Conservation (phyloP, 805 yeast species). For the Wickerhamomyces bisporus region DNA sequence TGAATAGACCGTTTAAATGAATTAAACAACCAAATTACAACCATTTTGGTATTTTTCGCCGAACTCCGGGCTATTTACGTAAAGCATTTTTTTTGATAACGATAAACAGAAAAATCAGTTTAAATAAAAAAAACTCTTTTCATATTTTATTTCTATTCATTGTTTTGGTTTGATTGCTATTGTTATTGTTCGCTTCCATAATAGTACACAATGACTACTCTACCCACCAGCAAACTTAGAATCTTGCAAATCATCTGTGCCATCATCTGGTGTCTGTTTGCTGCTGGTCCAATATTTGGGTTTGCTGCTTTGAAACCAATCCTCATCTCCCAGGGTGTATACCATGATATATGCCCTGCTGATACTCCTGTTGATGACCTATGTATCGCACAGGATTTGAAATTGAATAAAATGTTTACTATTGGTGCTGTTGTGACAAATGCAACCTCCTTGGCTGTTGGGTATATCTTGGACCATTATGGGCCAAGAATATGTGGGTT, state of each 20-base stretch:
- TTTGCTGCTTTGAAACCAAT: conserved; percentile 93
- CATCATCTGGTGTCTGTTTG: conserved; percentile 77
- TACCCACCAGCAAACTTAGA: conserved; percentile 4
- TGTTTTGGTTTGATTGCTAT: too few relatives aligned
- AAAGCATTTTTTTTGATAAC: too few relatives aligned
- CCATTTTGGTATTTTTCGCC: too few relatives aligned
- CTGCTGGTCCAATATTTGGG: conserved; percentile 94
- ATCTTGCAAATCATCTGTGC: conserved; percentile 62
- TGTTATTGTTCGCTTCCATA: too few relatives aligned
- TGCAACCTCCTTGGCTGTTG: conserved; percentile 77
- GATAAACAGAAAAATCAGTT: too few relatives aligned
- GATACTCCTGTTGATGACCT: conserved; percentile 16
- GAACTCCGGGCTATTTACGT: too few relatives aligned
- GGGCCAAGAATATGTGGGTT: conserved; percentile 83
- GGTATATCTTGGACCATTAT: conserved; percentile 65
- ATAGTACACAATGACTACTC: not conserved
- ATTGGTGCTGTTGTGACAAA: conserved; percentile 85
- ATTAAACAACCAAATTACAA: too few relatives aligned
- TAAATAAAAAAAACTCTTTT: too few relatives aligned
- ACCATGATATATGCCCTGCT: conserved; percentile 51
- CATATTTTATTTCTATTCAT: too few relatives aligned
- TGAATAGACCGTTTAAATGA: too few relatives aligned
- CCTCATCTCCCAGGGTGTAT: conserved; percentile 71
- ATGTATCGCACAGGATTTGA: conserved; percentile 78
- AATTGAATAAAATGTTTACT: conserved; percentile 78